Percentiles rank a stretch among this genome's conserved stretches.
Conservation (phyloP, 176 grass and related monocot genomes). For the Pontederia paniculata region DNA sequence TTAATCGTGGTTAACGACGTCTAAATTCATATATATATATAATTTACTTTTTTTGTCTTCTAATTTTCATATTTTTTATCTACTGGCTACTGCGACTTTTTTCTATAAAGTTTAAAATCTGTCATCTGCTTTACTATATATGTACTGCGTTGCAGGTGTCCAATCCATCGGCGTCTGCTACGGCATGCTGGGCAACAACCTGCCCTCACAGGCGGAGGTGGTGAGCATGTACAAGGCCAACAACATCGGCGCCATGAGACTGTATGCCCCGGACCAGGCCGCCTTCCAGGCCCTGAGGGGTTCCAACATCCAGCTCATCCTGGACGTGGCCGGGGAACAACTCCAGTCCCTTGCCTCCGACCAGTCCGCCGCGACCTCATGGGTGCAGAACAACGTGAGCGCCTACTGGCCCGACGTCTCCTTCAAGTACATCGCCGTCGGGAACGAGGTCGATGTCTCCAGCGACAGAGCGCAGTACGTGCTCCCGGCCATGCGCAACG, state of each 20-base stretch:
- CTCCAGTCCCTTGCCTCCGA: not conserved
- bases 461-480: not conserved
- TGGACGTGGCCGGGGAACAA: not conserved
- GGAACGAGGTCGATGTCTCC: constrained; percentile 7
- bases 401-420: not conserved
- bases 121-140: too few species aligned
- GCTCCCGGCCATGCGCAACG: constrained; percentile 3
- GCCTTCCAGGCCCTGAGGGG: not conserved
- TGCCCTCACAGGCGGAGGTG: not conserved
- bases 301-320: not conserved
- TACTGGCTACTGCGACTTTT: too few species aligned
- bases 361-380: not conserved
- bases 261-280: not conserved
- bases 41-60: too few species aligned
- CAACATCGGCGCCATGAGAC: not conserved
- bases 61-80: too few species aligned
- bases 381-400: not conserved
- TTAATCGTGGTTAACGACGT: too few species aligned
- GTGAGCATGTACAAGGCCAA: not conserved
- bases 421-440: constrained; percentile 2
- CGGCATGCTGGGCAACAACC: not conserved
- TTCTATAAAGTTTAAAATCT: too few species aligned
- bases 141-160: not conserved
- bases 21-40: too few species aligned
- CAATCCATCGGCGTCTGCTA: constrained; percentile 1